phyloP scores from a whole-genome alignment of 208 protist species.

The Angomonas desouzai region DNA sequence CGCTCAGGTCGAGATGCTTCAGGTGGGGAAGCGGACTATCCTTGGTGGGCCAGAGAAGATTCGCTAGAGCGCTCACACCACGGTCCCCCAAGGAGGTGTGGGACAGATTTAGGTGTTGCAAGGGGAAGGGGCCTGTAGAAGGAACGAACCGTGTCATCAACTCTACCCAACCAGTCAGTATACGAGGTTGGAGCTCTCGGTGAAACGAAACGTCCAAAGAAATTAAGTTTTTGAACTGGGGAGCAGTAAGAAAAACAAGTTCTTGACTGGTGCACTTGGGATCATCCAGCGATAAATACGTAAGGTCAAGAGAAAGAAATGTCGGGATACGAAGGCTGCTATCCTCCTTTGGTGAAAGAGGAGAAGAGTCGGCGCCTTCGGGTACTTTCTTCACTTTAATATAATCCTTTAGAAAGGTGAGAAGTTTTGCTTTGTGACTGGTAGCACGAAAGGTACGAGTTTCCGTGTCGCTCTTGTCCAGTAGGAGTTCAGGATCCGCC shows the following conservation, averaged over 20 bases:
- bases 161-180: background rate
- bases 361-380: too few species aligned
- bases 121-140: background rate
- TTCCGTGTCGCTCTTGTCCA: too few species aligned
- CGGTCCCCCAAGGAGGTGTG: slow-evolving; percentile 8
- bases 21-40: background rate
- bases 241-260: background rate
- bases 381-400: too few species aligned
- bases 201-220: background rate
- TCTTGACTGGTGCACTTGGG: background rate
- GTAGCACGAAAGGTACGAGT: too few species aligned
- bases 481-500: too few species aligned
- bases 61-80: background rate
- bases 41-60: slow-evolving; percentile 3
- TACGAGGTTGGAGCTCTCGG: background rate
- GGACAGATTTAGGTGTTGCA: background rate
- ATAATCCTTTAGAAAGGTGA: too few species aligned
- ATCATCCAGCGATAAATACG: too few species aligned
- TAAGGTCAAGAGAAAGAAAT: too few species aligned
- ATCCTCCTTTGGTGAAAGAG: too few species aligned
- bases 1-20: background rate
- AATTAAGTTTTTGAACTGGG: background rate
- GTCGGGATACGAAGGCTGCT: too few species aligned
- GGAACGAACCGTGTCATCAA: background rate
- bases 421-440: too few species aligned